A percentile compares a stretch with the other conserved stretches of the same genome.
Conservation (phyloP, 78 protist species). For the Dictyostelium citrinum region DNA sequence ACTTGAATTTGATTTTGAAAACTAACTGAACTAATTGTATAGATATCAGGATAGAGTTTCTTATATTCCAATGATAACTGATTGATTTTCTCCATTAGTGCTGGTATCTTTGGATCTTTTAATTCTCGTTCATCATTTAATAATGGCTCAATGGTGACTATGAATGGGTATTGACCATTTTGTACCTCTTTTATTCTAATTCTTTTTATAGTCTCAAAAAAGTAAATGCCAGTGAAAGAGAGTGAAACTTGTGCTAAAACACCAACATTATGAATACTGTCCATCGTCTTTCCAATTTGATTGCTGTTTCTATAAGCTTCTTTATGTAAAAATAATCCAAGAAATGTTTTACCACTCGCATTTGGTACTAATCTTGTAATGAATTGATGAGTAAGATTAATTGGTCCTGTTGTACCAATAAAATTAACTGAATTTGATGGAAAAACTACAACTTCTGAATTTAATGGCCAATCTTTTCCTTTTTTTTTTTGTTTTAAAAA, state of each 20-base stretch:
- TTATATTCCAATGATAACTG: background rate
- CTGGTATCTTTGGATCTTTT: slow-evolving; percentile 9
- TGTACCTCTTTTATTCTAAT: background rate
- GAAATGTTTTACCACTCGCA: slow-evolving; percentile 35
- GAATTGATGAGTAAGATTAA: background rate
- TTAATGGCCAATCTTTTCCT: slow-evolving; percentile 59
- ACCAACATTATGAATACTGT: slow-evolving; percentile 26
- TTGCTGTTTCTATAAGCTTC: background rate
- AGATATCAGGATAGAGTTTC: slow-evolving; percentile 20
- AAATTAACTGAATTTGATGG: slow-evolving; percentile 9
- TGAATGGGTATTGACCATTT: background rate
- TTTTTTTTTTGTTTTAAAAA: background rate
- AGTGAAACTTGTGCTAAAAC: slow-evolving; percentile 32
- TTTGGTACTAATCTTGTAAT: slow-evolving; percentile 43
- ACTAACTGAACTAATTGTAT: background rate
- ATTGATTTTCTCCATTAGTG: background rate
- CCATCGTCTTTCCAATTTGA: background rate
- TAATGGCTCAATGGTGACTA: background rate
- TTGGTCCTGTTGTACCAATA: slow-evolving; percentile 27
- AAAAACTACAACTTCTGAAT: slow-evolving; percentile 37
- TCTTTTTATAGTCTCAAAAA: background rate
- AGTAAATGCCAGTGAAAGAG: background rate
- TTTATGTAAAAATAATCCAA: slow-evolving; percentile 49
- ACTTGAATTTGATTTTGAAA: background rate
- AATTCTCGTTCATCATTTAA: background rate